A percentile compares a stretch with the other conserved stretches of the same genome.
phyloP scores from a whole-genome alignment of 805 yeast genomes.

The Sugiyamaella americana region DNA sequence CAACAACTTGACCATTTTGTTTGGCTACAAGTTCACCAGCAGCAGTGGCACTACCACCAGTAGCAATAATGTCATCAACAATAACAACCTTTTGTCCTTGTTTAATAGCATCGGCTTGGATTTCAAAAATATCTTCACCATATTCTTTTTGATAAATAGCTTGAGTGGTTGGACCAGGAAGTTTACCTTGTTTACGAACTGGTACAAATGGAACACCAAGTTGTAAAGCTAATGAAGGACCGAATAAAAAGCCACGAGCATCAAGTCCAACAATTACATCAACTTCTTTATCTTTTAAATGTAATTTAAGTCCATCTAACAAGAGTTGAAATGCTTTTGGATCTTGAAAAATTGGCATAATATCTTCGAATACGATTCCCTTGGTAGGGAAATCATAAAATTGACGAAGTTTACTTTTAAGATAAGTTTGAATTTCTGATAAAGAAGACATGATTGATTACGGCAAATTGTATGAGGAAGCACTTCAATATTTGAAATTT shows the following conservation, averaged over 20 bases:
- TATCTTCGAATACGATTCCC: slow-evolving; percentile 93
- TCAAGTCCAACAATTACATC: slow-evolving; percentile 93
- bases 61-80: slow-evolving; percentile 95
- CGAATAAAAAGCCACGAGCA: slow-evolving; percentile 94
- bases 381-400: slow-evolving; percentile 92
- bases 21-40: slow-evolving; percentile 78
- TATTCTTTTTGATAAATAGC: slow-evolving; percentile 86
- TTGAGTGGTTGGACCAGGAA: slow-evolving; percentile 74
- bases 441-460: too few species aligned
- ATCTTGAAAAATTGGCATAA: slow-evolving; percentile 83
- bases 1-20: slow-evolving; percentile 66
- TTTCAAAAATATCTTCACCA: slow-evolving; percentile 82
- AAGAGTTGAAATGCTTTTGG: slow-evolving; percentile 78
- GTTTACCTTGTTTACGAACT: slow-evolving; percentile 89
- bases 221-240: slow-evolving; percentile 90
- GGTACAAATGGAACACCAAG: slow-evolving; percentile 90
- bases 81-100: slow-evolving; percentile 75
- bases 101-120: slow-evolving; percentile 77
- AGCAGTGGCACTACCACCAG: slow-evolving; percentile 94
- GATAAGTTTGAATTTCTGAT: slow-evolving; percentile 17
- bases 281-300: slow-evolving; percentile 52
- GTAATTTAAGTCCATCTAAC: slow-evolving; percentile 71
- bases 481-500: too few species aligned
- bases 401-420: slow-evolving; percentile 40
- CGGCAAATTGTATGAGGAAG: too few species aligned